Conservation (phyloP, 768 basidiomycete species). For the Hortiboletus flavorubellus region DNA sequence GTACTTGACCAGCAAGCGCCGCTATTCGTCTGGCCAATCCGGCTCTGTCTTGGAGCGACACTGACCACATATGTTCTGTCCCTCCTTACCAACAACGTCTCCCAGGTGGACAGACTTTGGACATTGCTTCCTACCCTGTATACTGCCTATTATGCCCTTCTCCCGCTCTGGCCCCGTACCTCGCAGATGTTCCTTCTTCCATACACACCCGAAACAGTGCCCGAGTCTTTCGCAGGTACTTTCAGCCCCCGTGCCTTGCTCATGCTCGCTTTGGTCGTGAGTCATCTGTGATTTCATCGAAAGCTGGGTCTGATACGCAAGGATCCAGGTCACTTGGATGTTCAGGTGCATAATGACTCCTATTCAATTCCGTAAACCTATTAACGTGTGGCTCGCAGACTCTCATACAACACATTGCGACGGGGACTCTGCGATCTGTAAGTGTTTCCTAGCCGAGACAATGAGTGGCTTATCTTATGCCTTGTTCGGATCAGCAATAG, state of each 20-base stretch:
- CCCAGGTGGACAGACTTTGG: conserved; percentile 84
- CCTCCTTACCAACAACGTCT: conserved; percentile 72
- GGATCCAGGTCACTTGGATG: conserved; percentile 52
- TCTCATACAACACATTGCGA: conserved; percentile 80
- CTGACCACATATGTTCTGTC: conserved; percentile 54
- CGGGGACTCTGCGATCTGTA: conserved; percentile 78
- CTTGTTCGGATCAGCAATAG: conserved; percentile 49
- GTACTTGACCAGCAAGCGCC: conserved; percentile 23
- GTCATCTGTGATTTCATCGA: conserved; percentile 15
- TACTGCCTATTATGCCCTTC: conserved; percentile 74
- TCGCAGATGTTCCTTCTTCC: conserved; percentile 44
- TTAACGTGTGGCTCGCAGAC: conserved; percentile 36
- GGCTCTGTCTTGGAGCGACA: conserved; percentile 53
- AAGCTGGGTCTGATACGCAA: neutral
- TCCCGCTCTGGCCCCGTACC: conserved; percentile 53
- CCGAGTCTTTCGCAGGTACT: conserved; percentile 33
- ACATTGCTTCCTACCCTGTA: conserved; percentile 81
- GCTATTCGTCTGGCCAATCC: conserved; percentile 57
- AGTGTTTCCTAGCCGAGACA: conserved; percentile 18
- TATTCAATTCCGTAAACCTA: conserved; percentile 16
- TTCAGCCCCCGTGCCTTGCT: conserved; percentile 71
- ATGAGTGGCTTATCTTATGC: neutral
- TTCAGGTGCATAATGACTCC: conserved; percentile 38
- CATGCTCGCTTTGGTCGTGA: conserved; percentile 66
- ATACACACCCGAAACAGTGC: conserved; percentile 49